Conservation (phyloP, 2,329 filamentous ascomycete genomes). For the Madurella mycetomatis region DNA sequence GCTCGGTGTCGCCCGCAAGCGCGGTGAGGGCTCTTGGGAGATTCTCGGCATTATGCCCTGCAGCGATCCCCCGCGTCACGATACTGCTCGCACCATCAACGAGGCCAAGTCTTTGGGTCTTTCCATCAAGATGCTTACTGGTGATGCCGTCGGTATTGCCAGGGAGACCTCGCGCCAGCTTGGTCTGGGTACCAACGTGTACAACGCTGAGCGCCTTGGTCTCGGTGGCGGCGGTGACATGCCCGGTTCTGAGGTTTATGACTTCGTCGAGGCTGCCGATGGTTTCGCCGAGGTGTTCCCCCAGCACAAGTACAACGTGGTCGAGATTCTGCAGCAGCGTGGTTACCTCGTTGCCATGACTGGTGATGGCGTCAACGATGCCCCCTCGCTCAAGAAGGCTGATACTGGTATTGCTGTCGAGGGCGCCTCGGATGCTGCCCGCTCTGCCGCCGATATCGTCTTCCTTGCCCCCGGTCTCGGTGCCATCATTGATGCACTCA, state of each 20-base stretch:
- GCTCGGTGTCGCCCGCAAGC: constrained; percentile 87
- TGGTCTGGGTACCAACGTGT: constrained; percentile 87
- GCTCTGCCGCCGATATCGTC: constrained; percentile 88
- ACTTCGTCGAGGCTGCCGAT: constrained; percentile 92
- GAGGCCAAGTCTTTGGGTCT: constrained; percentile 85
- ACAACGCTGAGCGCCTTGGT: constrained; percentile 89
- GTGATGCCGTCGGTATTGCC: constrained; percentile 89
- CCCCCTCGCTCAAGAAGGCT: constrained; percentile 89
- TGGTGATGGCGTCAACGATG: constrained; percentile 93
- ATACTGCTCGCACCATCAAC: constrained; percentile 84
- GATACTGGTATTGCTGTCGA: constrained; percentile 94
- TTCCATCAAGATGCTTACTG: constrained; percentile 94
- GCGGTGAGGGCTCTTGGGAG: constrained; percentile 76
- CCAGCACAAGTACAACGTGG: constrained; percentile 92
- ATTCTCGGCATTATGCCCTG: constrained; percentile 95
- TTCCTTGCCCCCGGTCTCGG: constrained; percentile 88
- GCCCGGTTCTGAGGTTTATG: constrained; percentile 89
- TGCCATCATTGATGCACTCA: constrained; percentile 87
- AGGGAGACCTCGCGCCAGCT: constrained; percentile 88
- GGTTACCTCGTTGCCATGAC: constrained; percentile 95
- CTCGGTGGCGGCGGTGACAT: constrained; percentile 87
- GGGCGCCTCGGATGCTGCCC: constrained; percentile 84
- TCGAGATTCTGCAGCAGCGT: constrained; percentile 89
- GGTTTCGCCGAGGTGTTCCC: constrained; percentile 94
- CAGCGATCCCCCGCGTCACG: constrained; percentile 84